phyloP scores from a whole-genome alignment of 2,329 filamentous ascomycete species.

The Zymoseptoria brevis region DNA sequence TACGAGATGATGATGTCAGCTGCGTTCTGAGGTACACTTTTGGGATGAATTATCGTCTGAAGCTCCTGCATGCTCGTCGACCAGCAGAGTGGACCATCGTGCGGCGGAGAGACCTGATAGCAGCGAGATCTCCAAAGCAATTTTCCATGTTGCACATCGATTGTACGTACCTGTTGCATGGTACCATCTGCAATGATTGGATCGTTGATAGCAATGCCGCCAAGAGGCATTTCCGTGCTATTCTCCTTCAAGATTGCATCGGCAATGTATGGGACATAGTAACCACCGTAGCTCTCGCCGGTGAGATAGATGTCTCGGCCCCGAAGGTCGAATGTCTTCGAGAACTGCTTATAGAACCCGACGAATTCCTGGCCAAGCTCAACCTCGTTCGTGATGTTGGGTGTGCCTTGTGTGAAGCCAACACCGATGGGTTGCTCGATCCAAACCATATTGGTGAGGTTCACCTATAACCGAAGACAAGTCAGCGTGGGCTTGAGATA shows the following conservation, averaged over 20 bases:
- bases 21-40: background rate
- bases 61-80: background rate
- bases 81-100: background rate
- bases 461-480: conserved; percentile 21
- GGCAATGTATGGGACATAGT: conserved; percentile 2
- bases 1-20: background rate
- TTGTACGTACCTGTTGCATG: background rate
- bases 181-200: conserved; percentile 1
- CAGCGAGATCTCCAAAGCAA: background rate
- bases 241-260: conserved; percentile 1
- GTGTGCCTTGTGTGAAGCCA: conserved; percentile 37
- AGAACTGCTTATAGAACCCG: conserved; percentile 44
- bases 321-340: conserved; percentile 41
- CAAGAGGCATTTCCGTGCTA: conserved; percentile 1
- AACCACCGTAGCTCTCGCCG: conserved; percentile 12
- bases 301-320: conserved; percentile 40
- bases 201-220: conserved; percentile 2
- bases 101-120: background rate
- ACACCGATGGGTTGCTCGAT: conserved; percentile 46
- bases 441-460: conserved; percentile 70
- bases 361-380: conserved; percentile 36
- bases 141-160: background rate
- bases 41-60: background rate
- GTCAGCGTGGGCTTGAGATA: background rate
- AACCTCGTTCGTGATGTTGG: conserved; percentile 30